Percentiles rank a stretch among this genome's conserved stretches.
Evolutionary conservation across 768 basidiomycete genomes (phyloP).

Genomic region (Ephemerocybe angulata): DNA sequence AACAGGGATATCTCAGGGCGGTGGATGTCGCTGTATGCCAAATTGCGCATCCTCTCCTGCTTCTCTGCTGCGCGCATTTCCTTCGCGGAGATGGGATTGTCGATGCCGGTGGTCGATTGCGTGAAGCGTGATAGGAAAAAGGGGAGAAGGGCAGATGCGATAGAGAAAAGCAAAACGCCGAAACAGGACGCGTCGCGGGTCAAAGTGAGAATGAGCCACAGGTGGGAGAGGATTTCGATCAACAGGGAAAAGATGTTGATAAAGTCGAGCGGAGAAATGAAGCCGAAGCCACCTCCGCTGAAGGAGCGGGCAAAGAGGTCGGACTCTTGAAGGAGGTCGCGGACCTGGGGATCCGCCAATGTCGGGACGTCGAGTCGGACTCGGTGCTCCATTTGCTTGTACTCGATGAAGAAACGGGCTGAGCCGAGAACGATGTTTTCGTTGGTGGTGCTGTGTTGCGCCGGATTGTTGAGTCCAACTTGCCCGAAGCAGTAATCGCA

Average conservation of each 20-base stretch:
- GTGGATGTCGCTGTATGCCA: constrained; percentile 71
- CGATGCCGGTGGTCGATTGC: constrained; percentile 21
- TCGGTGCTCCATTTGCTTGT: constrained; percentile 74
- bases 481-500: constrained; percentile 11
- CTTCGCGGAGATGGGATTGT: constrained; percentile 43
- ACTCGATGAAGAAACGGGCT: constrained; percentile 71
- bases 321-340: constrained; percentile 81
- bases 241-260: constrained; percentile 67
- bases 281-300: constrained; percentile 70
- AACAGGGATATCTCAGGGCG: constrained; percentile 83
- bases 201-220: constrained; percentile 64
- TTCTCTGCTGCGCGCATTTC: constrained; percentile 65
- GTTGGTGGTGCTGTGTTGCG: constrained; percentile 53
- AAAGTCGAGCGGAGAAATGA: constrained; percentile 77
- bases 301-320: constrained; percentile 84
- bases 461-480: constrained; percentile 13
- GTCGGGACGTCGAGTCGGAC: constrained; percentile 77
- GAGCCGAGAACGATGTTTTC: constrained; percentile 72
- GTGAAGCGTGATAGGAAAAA: constrained; percentile 52
- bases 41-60: constrained; percentile 69
- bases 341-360: constrained; percentile 65
- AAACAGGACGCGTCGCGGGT: constrained; percentile 54
- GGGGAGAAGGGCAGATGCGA: constrained; percentile 59
- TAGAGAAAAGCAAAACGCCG: constrained; percentile 55
- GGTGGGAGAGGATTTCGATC: constrained; percentile 69